Conservation (phyloP, 495 filamentous ascomycete species). For the Aspergillus ostianus region DNA sequence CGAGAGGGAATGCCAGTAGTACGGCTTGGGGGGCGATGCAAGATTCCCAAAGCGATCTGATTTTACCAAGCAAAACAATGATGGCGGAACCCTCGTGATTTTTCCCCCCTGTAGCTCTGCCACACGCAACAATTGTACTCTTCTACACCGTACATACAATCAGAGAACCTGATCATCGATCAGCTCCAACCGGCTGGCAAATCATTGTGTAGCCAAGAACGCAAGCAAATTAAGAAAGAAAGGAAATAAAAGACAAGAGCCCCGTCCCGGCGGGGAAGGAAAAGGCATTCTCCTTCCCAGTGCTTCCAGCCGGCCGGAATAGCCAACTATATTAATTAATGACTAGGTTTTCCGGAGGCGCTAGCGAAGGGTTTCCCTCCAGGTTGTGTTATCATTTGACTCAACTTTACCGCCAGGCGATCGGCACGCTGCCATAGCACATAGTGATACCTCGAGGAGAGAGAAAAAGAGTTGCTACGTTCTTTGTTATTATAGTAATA, state of each 20-base stretch:
- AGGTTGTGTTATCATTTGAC: constrained; percentile 16
- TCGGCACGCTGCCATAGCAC: no score
- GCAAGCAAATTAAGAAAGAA: neutral
- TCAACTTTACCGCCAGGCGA: constrained; percentile 6
- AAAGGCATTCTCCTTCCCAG: constrained; percentile 4
- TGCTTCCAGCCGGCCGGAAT: neutral
- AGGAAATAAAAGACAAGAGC: constrained; percentile 5
- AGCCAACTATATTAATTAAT: neutral
- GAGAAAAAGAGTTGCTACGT: no score
- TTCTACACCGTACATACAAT: no score
- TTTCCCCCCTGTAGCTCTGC: neutral
- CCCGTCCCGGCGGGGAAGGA: constrained; percentile 19
- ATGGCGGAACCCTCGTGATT: neutral
- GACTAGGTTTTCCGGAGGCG: neutral
- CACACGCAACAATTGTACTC: neutral
- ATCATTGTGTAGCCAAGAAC: neutral
- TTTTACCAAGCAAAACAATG: neutral
- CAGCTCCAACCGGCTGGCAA: no score
- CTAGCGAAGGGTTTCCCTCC: constrained; percentile 14
- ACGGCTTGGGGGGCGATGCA: neutral
- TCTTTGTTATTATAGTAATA: no score
- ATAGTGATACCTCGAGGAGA: no score
- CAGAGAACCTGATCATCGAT: no score
- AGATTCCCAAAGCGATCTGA: no score
- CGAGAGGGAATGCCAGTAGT: constrained; percentile 5